Evolutionary conservation across 2,329 filamentous ascomycete species (phyloP), one percentile per base, ranked within the genome.

Genomic region (Diaporthe citriasiana): DNA sequence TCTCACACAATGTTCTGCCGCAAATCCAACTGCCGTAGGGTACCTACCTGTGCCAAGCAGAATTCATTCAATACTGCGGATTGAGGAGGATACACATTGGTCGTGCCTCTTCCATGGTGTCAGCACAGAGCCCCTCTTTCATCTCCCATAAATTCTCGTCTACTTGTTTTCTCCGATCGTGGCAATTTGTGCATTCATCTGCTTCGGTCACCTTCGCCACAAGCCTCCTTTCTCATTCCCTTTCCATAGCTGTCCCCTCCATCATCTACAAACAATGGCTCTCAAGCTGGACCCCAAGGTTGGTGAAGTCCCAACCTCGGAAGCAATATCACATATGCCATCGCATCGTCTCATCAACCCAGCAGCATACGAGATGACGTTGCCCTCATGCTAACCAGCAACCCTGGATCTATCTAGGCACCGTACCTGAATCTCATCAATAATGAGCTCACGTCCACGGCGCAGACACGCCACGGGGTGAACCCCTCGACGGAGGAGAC

Each of bases 391-490:
- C 33, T 57, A n/a, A 57, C 7, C 33, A 57, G 22, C 19, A 57
- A 15, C 33, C 55, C 17, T n/a, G 19, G 4, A n/a, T 6, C 19
- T 17, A 3, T 57, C 17, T 57, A 57, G 55, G 55, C 55, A 17
- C 55, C 33, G 1, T 89, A 87, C 78, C 82, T 82, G 76, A 89
- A 89, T 80, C 82, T 87, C 75, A 84, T 89, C 77, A 84, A 88
- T 73, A 87, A 87, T 75, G 81, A 87, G 79, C 79, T 86, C 75
- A 81, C 80, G 15, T 78, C 83, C 30, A 87, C 86, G 1, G 74
- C 82, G 15, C 77, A 83, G 65, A 87, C 84, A 19, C 83, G 86
- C 70, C 84, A 85, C 76, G 83, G 84, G 38, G 82, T 88, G 77
- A 87, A 89, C 78, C 87, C 87, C 0, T 81, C 86, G 19, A 88